Evolutionary conservation across 495 filamentous ascomycete species (phyloP).

Genomic region (Chlorociboria aeruginascens): DNA sequence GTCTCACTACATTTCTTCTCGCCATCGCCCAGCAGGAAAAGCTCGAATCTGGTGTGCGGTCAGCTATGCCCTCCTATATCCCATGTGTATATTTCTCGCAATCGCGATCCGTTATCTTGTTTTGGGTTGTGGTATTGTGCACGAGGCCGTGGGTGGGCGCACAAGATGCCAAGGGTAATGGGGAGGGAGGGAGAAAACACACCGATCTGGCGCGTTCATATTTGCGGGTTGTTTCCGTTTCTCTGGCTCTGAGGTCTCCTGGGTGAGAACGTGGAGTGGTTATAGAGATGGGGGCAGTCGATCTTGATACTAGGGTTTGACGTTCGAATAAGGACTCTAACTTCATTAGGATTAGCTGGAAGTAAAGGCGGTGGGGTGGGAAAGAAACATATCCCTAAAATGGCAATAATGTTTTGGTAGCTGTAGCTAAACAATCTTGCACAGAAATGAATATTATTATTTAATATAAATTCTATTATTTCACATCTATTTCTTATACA

Average conservation of each 20-base stretch:
- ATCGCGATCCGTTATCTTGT: background rate
- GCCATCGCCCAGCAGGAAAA: slow-evolving; percentile 70
- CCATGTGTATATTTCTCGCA: background rate
- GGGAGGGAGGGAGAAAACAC: background rate
- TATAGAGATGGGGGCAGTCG: too few relatives aligned
- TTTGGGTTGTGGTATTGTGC: background rate
- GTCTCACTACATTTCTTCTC: slow-evolving; percentile 88
- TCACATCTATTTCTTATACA: too few relatives aligned
- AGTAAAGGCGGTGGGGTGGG: too few relatives aligned
- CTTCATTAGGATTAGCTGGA: too few relatives aligned
- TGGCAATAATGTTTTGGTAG: too few relatives aligned
- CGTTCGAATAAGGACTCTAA: too few relatives aligned
- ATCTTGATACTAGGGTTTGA: too few relatives aligned
- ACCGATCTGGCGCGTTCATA: slow-evolving; percentile 22
- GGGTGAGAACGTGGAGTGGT: too few relatives aligned
- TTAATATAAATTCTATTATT: too few relatives aligned
- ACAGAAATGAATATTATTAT: too few relatives aligned
- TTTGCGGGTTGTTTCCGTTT: slow-evolving; percentile 1
- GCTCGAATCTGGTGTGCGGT: slow-evolving; percentile 58
- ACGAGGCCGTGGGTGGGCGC: background rate
- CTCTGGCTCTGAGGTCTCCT: background rate
- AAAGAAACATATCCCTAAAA: too few relatives aligned
- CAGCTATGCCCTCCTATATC: background rate
- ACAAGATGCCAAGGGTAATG: background rate
- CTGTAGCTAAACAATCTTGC: too few relatives aligned